phyloP scores from a whole-genome alignment of 345 rosid species.

The Murraya paniculata region DNA sequence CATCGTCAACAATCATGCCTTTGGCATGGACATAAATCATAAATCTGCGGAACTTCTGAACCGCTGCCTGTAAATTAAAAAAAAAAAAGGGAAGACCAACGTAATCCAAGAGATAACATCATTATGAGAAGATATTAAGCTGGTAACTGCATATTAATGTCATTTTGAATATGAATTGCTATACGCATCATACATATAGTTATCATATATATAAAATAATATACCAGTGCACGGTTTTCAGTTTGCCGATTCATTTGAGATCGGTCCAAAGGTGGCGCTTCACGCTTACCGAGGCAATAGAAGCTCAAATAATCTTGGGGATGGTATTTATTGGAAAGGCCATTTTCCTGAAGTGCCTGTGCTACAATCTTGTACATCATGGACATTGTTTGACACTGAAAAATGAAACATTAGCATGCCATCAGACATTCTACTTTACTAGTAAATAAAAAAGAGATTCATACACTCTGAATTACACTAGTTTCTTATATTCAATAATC shows the following conservation, averaged over 20 bases:
- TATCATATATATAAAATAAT: neutral
- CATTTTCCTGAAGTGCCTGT: constrained; percentile 40
- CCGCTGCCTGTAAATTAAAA: constrained; percentile 36
- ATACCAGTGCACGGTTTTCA: constrained; percentile 47
- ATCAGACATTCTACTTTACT: neutral
- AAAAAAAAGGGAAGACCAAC: neutral
- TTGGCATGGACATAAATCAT: constrained; percentile 79
- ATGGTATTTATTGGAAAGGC: constrained; percentile 37
- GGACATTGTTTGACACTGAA: constrained; percentile 63
- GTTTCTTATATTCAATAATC: too few species aligned
- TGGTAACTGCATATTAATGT: neutral
- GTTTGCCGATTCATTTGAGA: constrained; percentile 21
- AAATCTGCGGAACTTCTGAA: constrained; percentile 45
- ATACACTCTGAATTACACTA: neutral
- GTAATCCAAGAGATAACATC: neutral
- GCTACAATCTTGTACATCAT: constrained; percentile 68
- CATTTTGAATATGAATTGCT: neutral
- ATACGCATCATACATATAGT: neutral
- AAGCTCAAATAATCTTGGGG: constrained; percentile 65
- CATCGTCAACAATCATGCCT: constrained; percentile 77
- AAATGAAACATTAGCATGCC: neutral
- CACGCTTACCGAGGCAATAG: constrained; percentile 73
- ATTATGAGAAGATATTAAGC: neutral
- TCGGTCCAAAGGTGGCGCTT: constrained; percentile 22
- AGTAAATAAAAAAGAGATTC: neutral